These are phyloP conservation scores for Pachysandra terminalis DNA, from an alignment of 164 flowering plant species.

Conservation along the genomic window DNA sequence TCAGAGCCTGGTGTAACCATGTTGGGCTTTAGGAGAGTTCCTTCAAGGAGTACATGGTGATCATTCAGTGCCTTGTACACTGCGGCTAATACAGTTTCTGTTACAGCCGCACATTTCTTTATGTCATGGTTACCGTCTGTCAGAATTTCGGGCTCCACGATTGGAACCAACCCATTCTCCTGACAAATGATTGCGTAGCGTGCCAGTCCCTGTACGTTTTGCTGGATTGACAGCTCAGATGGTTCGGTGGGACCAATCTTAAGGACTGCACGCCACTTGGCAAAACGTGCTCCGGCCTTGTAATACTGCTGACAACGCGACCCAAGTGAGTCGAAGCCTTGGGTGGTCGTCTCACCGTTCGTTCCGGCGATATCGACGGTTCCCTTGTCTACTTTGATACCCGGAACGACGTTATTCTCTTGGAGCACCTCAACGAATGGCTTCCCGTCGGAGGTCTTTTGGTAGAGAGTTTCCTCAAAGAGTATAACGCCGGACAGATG, in stretches of 20 bases:
- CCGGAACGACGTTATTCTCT: constrained; percentile 67
- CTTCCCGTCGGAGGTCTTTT: constrained; percentile 59
- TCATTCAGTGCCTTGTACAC: constrained; percentile 83
- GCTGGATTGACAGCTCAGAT: constrained; percentile 61
- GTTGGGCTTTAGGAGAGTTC: constrained; percentile 80
- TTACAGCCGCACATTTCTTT: constrained; percentile 61
- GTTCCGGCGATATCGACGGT: constrained; percentile 76
- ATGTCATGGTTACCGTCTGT: constrained; percentile 75
- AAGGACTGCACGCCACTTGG: constrained; percentile 87
- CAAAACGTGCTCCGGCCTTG: constrained; percentile 83
- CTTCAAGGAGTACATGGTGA: constrained; percentile 83
- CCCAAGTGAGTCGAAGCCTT: constrained; percentile 67
- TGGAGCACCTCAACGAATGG: constrained; percentile 68
- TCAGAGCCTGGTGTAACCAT: constrained; percentile 90
- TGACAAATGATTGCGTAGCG: constrained; percentile 85
- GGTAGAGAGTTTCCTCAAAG: constrained; percentile 84
- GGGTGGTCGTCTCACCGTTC: constrained; percentile 78
- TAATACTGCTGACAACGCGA: constrained; percentile 67
- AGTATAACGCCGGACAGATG: constrained; percentile 82
- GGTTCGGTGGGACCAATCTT: constrained; percentile 75
- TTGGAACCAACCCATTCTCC: constrained; percentile 82
- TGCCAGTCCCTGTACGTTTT: constrained; percentile 80
- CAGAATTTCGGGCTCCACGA: constrained; percentile 79
- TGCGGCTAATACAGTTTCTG: constrained; percentile 74
- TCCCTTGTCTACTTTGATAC: constrained; percentile 87